These are phyloP conservation scores for Penicillium paneum DNA, from an alignment of 2,329 filamentous ascomycete genomes.

Conservation along the genomic window DNA sequence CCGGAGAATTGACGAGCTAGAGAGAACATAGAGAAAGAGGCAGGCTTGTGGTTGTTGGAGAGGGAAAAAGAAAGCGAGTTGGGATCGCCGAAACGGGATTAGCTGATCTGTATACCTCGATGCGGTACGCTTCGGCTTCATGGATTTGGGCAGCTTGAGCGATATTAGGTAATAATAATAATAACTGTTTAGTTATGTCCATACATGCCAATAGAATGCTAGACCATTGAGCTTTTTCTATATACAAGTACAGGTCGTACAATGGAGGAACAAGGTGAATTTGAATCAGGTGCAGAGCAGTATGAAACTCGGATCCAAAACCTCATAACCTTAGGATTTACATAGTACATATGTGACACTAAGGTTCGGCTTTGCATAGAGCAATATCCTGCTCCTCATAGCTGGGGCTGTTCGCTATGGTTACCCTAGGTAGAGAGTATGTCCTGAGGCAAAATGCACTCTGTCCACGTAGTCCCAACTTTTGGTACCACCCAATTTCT, in stretches of 20 bases:
- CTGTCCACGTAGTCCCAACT: background rate
- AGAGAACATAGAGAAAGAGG: constrained; percentile 16
- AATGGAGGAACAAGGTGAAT: background rate
- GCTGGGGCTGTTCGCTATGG: background rate
- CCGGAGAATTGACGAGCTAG: constrained; percentile 16
- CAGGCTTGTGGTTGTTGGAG: background rate
- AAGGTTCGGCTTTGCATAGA: background rate
- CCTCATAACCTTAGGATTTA: background rate
- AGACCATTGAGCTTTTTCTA: too few species aligned
- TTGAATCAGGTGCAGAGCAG: background rate
- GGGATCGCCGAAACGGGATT: constrained; percentile 17
- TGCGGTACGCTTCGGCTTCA: constrained; percentile 1
- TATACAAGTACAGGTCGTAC: background rate
- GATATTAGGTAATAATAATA: background rate
- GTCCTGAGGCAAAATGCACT: background rate
- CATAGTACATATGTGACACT: background rate
- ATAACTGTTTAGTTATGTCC: too few species aligned
- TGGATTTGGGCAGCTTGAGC: background rate
- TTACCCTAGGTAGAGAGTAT: background rate
- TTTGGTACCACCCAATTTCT: background rate
- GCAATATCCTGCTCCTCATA: background rate
- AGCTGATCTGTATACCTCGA: constrained; percentile 11
- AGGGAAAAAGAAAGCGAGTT: constrained; percentile 13
- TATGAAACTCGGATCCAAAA: background rate
- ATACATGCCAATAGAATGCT: background rate